Base-by-base conservation (phyloP, 139 green algal species). In the Closterium sp. region DNA sequence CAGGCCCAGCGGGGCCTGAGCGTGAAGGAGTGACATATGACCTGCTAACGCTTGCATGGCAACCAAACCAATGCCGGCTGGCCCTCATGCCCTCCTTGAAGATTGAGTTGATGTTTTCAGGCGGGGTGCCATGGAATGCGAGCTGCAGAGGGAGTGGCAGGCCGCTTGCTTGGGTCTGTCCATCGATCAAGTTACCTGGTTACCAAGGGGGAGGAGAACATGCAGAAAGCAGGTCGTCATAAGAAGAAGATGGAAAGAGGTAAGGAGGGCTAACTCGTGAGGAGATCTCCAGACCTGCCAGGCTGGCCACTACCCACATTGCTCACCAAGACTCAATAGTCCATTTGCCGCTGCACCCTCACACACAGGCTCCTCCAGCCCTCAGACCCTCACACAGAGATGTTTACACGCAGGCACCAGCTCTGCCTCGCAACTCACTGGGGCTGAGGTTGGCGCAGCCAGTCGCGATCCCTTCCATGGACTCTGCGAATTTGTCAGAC, bases 401-500 rank as follows among this genome's bases (percentile, higher is more conserved):
- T 45, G 38, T 45, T 45, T 45, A 10, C 38, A 6, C 38, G 38
- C 38, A 45, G 4, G 38, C 38, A 10, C 38, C 38, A 45, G 38
- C 38, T 45, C 38, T 45, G 38, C 38, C 38, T 45, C 4, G 38
- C 38, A 73, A 73, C 50, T 73, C 50, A 73, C 50, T 73, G 50
- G 50, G 50, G 50, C 50, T 73, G 13, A 73, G 50, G 17, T 73
- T 73, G 17, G 50, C 50, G 17, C 50, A 73, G 50, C 50, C 50
- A 22, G 50, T 73, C 10, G 50, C 50, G 13, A 73, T 73, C 50
- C 50, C 50, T 22, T 73, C 89, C 89, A 91, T 84, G 62, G 31
- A 84, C 21, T 91, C 89, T 0, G 88, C 89, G 88, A 91, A 91
- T 5, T 28, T 38, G 32, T 91, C 42, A 28, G 34, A 91, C 1